Conservation (phyloP, 108 stramenopile species). For the Aurantiochytrium sp. region DNA sequence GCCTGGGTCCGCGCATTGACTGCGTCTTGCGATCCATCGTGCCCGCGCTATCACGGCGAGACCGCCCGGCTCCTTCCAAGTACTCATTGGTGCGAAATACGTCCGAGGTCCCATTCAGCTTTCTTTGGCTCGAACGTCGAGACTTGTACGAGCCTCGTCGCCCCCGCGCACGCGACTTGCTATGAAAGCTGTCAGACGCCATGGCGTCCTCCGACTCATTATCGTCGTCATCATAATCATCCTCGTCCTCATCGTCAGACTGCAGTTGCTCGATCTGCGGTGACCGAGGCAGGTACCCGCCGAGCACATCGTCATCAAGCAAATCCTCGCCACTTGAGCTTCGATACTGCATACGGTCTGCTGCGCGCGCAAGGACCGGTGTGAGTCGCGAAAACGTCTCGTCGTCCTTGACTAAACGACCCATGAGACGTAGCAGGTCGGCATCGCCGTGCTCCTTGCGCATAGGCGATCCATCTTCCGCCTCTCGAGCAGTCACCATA, state of each 20-base stretch:
- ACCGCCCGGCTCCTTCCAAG: too few relatives aligned
- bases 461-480: background rate
- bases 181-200: too few relatives aligned
- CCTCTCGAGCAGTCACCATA: background rate
- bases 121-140: too few relatives aligned
- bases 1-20: too few relatives aligned
- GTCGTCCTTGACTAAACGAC: background rate
- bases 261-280: background rate
- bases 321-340: background rate
- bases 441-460: background rate
- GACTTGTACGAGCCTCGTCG: too few relatives aligned
- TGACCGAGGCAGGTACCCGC: background rate
- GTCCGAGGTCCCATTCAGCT: too few relatives aligned
- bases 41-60: too few relatives aligned
- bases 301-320: background rate
- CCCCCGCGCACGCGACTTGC: too few relatives aligned
- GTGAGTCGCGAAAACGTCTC: background rate
- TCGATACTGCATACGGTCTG: too few relatives aligned
- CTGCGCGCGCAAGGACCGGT: background rate
- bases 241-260: background rate
- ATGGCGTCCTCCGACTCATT: background rate
- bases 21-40: too few relatives aligned
- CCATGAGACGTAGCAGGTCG: background rate
- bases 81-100: too few relatives aligned
- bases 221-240: background rate